Evolutionary conservation across 768 basidiomycete species (phyloP).

Genomic region (Mycena indigotica): DNA sequence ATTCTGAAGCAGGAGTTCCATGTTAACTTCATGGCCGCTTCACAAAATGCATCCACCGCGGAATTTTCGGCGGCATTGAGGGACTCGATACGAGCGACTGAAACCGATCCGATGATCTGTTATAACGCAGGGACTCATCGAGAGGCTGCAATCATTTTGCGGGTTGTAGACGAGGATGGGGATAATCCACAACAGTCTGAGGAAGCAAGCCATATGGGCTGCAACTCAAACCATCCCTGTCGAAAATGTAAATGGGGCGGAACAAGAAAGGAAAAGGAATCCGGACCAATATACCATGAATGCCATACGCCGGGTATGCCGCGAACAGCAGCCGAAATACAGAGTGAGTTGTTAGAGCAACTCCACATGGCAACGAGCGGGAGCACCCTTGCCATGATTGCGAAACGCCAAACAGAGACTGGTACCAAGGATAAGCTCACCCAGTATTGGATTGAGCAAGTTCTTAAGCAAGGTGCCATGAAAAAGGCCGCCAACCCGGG

Average conservation of each 20-base stretch:
- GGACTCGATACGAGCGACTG: slow-evolving; percentile 11
- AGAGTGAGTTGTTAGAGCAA: background rate
- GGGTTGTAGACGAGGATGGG: slow-evolving; percentile 6
- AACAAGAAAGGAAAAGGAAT: background rate
- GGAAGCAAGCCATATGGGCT: slow-evolving; percentile 16
- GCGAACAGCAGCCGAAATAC: background rate
- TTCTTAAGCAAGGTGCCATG: background rate
- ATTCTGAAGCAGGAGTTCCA: slow-evolving; percentile 34
- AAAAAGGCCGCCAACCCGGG: background rate
- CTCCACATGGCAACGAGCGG: slow-evolving; percentile 1
- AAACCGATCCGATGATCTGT: slow-evolving; percentile 2
- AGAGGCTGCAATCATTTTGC: slow-evolving; percentile 7
- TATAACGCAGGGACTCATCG: slow-evolving; percentile 14
- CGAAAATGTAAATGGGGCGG: slow-evolving; percentile 17
- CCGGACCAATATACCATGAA: slow-evolving; percentile 7
- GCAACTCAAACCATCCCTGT: slow-evolving; percentile 17
- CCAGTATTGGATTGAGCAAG: slow-evolving; percentile 13
- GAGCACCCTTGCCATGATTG: background rate
- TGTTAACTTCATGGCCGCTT: slow-evolving; percentile 32
- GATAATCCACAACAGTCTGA: slow-evolving; percentile 28
- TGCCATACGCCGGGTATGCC: slow-evolving; percentile 21
- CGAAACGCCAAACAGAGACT: background rate
- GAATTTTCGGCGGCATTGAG: slow-evolving; percentile 26
- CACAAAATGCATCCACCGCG: slow-evolving; percentile 36
- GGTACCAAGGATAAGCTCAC: slow-evolving; percentile 15